A percentile compares a stretch with the other conserved stretches of the same genome.
These are phyloP conservation scores for Candida verbasci DNA, from an alignment of 805 yeast species.

Conservation along the genomic window DNA sequence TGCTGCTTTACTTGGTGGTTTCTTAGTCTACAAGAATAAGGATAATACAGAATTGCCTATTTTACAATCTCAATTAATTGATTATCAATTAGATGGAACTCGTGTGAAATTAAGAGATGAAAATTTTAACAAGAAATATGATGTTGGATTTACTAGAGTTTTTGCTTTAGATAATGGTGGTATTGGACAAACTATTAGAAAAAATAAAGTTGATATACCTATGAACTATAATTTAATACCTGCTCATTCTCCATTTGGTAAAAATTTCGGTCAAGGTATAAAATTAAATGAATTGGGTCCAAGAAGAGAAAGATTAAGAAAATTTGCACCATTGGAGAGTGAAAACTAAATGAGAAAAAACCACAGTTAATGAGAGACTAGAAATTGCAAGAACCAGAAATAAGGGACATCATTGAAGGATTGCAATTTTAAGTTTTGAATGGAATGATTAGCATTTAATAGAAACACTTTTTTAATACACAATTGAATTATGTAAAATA, in stretches of 20 bases:
- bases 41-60: conserved; percentile 31
- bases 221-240: conserved; percentile 32
- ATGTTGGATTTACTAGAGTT: conserved; percentile 38
- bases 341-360: no score
- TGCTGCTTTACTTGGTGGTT: conserved; percentile 36
- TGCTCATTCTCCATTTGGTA: conserved; percentile 36
- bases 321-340: conserved; percentile 36
- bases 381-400: no score
- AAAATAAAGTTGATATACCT: conserved; percentile 9
- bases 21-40: conserved; percentile 29
- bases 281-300: conserved; percentile 41
- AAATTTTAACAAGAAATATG: conserved; percentile 34
- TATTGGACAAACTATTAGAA: conserved; percentile 37
- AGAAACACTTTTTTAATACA: no score
- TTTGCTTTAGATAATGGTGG: conserved; percentile 44
- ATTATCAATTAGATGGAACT: conserved; percentile 23
- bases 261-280: conserved; percentile 42
- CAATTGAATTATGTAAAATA: no score
- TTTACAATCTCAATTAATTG: conserved; percentile 33
- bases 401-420: no score
- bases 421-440: no score
- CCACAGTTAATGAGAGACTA: no score
- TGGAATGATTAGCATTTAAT: no score
- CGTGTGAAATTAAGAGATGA: conserved; percentile 33
- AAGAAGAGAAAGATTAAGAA: conserved; percentile 38